Evolutionary conservation across 2,329 filamentous ascomycete genomes (phyloP).

Genomic region (Neofusicoccum cordaticola): DNA sequence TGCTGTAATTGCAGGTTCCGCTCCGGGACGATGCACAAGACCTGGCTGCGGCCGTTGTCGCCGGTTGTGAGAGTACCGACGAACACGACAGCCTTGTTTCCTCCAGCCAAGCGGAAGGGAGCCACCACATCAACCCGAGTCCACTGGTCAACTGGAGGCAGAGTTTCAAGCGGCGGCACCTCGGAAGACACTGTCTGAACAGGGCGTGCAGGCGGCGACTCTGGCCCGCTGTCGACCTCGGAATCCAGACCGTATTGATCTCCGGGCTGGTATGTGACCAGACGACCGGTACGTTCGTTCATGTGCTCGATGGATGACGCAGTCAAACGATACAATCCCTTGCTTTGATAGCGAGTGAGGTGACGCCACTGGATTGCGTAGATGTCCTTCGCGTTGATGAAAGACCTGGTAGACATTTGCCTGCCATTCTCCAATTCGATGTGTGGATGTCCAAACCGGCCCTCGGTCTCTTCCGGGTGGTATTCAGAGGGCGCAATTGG

Average conservation of each 20-base stretch:
- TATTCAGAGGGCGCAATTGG: constrained; percentile 31
- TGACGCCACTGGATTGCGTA: constrained; percentile 33
- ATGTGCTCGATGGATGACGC: neutral
- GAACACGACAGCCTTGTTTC: neutral
- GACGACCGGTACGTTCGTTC: neutral
- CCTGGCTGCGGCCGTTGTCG: neutral
- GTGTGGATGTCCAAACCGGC: neutral
- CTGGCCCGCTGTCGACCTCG: neutral
- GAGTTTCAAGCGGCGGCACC: neutral
- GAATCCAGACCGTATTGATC: neutral
- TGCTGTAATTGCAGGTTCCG: neutral
- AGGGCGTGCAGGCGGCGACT: neutral
- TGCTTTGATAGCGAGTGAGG: constrained; percentile 18
- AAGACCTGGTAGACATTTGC: constrained; percentile 30
- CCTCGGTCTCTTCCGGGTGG: constrained; percentile 31
- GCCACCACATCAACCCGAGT: constrained; percentile 1
- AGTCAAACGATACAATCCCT: neutral
- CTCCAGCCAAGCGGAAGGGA: neutral
- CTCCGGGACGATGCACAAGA: neutral
- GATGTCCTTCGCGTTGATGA: constrained; percentile 34
- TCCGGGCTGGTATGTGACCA: neutral
- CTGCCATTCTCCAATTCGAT: constrained; percentile 23
- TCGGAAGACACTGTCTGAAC: neutral
- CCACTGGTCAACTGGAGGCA: neutral
- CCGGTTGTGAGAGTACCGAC: neutral